These are phyloP conservation scores for Pseudozyma flocculosa DNA, from an alignment of 1,284 basidiomycete species.

Conservation along the genomic window DNA sequence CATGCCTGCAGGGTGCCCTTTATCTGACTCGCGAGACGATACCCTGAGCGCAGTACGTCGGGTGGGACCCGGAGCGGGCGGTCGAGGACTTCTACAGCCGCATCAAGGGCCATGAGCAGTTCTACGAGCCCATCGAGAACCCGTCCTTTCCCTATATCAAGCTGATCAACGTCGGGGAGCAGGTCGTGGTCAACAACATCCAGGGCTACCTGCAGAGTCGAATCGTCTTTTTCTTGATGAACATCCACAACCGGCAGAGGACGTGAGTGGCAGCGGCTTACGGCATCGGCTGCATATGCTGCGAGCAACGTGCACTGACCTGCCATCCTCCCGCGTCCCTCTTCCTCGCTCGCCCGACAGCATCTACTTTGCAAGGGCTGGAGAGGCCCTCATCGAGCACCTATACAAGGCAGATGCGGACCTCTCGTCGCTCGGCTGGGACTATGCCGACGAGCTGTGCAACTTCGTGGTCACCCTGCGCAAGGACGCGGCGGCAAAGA, in stretches of 20 bases:
- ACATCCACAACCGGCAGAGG: constrained; percentile 87
- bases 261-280: constrained; percentile 65
- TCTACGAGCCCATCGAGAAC: constrained; percentile 80
- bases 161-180: constrained; percentile 80
- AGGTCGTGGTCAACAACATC: constrained; percentile 68
- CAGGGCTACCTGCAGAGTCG: constrained; percentile 81
- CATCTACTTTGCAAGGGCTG: constrained; percentile 62
- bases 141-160: constrained; percentile 83
- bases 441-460: constrained; percentile 74
- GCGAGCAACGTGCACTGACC: too few relatives aligned
- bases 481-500: constrained; percentile 2
- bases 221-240: constrained; percentile 96
- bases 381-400: constrained; percentile 78
- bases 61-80: constrained; percentile 88
- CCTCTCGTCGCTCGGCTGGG: constrained; percentile 89
- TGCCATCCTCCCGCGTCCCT: too few relatives aligned
- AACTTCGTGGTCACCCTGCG: constrained; percentile 53
- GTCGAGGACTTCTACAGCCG: constrained; percentile 86
- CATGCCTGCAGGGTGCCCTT: too few relatives aligned
- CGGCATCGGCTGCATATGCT: background rate
- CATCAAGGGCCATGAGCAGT: constrained; percentile 81
- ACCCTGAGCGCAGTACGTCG: constrained; percentile 69
- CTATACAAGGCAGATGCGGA: constrained; percentile 98
- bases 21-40: too few relatives aligned
- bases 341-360: background rate